A percentile compares a stretch with the other conserved stretches of the same genome.
Evolutionary conservation across 2,329 filamentous ascomycete species (phyloP).

Genomic region (Neofusicoccum umdonicola): DNA sequence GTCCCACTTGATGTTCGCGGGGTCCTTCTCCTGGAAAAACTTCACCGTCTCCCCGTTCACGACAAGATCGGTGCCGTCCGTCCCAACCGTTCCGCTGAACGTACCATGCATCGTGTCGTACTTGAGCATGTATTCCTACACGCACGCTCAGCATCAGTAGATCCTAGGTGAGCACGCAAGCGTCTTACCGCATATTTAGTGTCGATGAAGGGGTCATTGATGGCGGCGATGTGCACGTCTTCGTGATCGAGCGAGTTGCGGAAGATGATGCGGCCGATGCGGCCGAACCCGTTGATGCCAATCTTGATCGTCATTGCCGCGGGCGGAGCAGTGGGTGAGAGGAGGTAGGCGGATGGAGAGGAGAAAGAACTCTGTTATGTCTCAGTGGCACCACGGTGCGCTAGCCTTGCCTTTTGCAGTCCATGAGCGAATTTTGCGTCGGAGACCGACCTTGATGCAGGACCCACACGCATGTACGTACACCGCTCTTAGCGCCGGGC

Average conservation of each 20-base stretch:
- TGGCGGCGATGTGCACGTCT: slow-evolving; percentile 88
- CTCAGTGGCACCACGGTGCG: too few species aligned
- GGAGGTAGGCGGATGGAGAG: too few species aligned
- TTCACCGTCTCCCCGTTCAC: slow-evolving; percentile 94
- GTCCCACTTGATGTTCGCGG: slow-evolving; percentile 83
- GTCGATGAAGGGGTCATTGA: slow-evolving; percentile 99
- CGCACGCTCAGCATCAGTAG: too few species aligned
- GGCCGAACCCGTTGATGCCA: slow-evolving; percentile 99
- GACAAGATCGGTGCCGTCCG: slow-evolving; percentile 68
- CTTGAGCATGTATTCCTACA: slow-evolving; percentile 97
- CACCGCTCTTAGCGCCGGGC: too few species aligned
- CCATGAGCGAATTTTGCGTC: too few species aligned
- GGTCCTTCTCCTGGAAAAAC: slow-evolving; percentile 93
- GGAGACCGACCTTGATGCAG: too few species aligned
- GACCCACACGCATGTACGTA: too few species aligned
- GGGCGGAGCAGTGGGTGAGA: too few species aligned
- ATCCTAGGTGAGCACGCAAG: not conserved
- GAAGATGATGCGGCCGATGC: slow-evolving; percentile 99
- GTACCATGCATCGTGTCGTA: slow-evolving; percentile 96
- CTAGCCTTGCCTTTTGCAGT: too few species aligned
- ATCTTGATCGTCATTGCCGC: slow-evolving; percentile 58
- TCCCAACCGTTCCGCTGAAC: slow-evolving; percentile 89
- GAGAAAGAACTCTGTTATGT: too few species aligned
- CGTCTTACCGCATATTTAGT: slow-evolving; percentile 82
- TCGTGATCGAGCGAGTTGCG: slow-evolving; percentile 93